Evolutionary conservation across 164 flowering plant species (phyloP), one percentile per base, ranked within the genome.

Genomic region (Annona squamosa): DNA sequence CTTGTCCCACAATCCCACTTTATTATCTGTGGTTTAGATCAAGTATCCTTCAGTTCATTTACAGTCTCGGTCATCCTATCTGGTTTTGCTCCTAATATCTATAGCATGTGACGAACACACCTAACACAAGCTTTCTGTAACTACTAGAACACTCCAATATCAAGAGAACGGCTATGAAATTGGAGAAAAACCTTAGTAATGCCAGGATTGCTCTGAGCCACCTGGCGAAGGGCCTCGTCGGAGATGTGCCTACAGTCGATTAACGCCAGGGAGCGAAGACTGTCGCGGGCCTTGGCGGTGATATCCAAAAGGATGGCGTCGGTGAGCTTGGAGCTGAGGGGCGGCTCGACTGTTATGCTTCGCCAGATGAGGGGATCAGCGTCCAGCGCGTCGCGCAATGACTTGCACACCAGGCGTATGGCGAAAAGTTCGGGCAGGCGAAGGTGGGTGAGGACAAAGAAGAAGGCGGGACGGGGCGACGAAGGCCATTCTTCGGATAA

Each of bases 401-500:
- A 82, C 66, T 10, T 74, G 85, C 94, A 89, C 44, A 84, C 92
- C 79, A 71, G 75, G 47, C 76, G 75, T 78, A 87, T 73, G n/a
- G 76, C 52, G 2, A 92, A 81, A 77, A 92, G 96, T 73, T 90
- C 94, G 1, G 64, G 76, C 18, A 90, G 63, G 37, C 86, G 86
- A 70, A 90, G 90, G 73, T 86, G 87, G 71, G 87, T 42, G 16
- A 92, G 71, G 37, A 84, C 88, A 6, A 87, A 79, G 79, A 82
- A 85, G 67, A 94, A 4, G 43, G 91, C 90, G 61, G 87, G 92
- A 75, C 87, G 94, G 56, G 96, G 91, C 68, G 78, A 75, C 63
- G 69, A 78, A 16, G 83, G 63, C 59, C 10, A 3, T 73, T 79
- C 83, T 3, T 19, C 59, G 4, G 65, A 63, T n/a, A 19, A n/a